Conservation (phyloP, 306 rosid species). For the Biancaea sappan region DNA sequence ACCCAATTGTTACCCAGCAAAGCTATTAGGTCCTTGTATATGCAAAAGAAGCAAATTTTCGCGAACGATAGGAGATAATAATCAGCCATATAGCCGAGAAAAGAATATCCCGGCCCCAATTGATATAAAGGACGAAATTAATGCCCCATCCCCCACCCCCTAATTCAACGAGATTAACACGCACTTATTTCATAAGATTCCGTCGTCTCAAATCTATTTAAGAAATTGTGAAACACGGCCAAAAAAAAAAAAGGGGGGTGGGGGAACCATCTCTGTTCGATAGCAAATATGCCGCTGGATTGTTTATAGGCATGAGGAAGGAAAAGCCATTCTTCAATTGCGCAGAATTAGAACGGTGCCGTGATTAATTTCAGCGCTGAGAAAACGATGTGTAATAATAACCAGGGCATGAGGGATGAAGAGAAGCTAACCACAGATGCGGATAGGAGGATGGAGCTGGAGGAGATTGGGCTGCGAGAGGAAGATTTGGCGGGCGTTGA, state of each 20-base stretch:
- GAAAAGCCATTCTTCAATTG: not conserved
- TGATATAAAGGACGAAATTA: not conserved
- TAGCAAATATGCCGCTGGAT: not conserved
- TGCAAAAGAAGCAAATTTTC: not conserved
- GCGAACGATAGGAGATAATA: not conserved
- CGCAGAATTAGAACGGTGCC: not conserved
- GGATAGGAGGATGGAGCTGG: conserved; percentile 70
- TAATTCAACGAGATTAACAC: not conserved
- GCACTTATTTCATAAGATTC: conserved; percentile 13
- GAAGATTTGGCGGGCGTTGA: conserved; percentile 90
- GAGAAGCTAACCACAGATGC: conserved; percentile 68
- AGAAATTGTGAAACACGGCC: not conserved
- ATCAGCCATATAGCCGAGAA: not conserved
- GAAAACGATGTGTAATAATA: not conserved
- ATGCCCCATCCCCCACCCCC: not conserved
- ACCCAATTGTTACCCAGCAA: not conserved
- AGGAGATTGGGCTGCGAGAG: conserved; percentile 90
- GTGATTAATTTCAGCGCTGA: conserved; percentile 6
- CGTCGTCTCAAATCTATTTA: not conserved
- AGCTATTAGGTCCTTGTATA: not conserved
- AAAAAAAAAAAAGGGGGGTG: not conserved
- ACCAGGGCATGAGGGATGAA: not conserved
- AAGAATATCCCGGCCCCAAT: not conserved
- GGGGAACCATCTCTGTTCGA: not conserved
- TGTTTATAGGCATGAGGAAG: not conserved